Percentiles rank a stretch among this genome's conserved stretches.
phyloP scores from a whole-genome alignment of 2,329 filamentous ascomycete genomes.

The Colletotrichum tamarilloi region DNA sequence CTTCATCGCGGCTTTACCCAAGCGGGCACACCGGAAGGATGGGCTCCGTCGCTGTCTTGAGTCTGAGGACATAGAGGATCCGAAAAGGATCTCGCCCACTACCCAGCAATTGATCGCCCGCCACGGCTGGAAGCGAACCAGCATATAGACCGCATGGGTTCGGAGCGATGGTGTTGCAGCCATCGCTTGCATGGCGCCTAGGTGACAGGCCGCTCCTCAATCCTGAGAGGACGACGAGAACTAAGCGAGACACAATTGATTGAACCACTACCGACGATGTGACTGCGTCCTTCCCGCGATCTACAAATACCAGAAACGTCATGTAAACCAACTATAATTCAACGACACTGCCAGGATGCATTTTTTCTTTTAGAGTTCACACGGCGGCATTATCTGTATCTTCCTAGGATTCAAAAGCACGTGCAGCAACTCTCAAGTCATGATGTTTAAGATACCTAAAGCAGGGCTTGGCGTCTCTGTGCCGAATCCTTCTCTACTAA shows the following conservation, averaged over 20 bases:
- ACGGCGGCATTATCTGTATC: neutral
- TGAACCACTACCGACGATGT: neutral
- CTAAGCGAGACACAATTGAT: neutral
- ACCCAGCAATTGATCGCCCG: neutral
- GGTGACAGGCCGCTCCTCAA: neutral
- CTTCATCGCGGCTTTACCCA: neutral
- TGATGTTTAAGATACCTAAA: too few species aligned
- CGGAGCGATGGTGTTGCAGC: neutral
- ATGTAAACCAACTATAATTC: neutral
- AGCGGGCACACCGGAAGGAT: neutral
- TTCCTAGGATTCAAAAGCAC: too few species aligned
- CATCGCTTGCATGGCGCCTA: neutral
- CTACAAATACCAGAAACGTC: neutral
- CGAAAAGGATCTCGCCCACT: neutral
- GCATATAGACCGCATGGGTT: neutral
- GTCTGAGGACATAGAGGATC: neutral
- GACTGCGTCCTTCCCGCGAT: neutral
- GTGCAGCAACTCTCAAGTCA: neutral
- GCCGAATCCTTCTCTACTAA: too few species aligned
- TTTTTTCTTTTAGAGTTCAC: too few species aligned
- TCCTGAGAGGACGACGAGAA: neutral
- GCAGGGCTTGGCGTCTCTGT: too few species aligned
- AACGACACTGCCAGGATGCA: neutral
- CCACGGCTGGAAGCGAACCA: constrained; percentile 4
- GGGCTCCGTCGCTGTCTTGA: neutral